phyloP scores from a whole-genome alignment of 768 basidiomycete species.

The Pholiota microspora region DNA sequence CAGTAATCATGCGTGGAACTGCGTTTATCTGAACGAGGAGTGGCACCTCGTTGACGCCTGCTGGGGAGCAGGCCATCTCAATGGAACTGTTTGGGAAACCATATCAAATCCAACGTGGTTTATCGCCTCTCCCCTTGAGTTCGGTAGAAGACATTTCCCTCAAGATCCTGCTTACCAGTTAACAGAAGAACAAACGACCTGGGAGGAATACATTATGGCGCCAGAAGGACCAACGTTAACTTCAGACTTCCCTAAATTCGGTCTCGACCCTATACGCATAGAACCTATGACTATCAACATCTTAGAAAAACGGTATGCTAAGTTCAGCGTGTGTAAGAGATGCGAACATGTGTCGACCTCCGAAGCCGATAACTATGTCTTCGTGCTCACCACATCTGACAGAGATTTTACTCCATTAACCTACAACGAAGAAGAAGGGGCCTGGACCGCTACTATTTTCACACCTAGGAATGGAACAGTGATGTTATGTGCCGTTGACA shows the following conservation, averaged over 20 bases:
- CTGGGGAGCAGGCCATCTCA: slow-evolving; percentile 47
- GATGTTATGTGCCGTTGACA: slow-evolving; percentile 32
- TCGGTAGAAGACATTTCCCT: slow-evolving; percentile 43
- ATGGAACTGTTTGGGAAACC: slow-evolving; percentile 30
- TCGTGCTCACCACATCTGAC: slow-evolving; percentile 32
- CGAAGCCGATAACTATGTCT: slow-evolving; percentile 40
- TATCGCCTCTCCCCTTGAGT: slow-evolving; percentile 38
- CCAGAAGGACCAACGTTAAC: slow-evolving; percentile 37
- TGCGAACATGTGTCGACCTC: slow-evolving; percentile 46
- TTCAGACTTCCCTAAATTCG: slow-evolving; percentile 31
- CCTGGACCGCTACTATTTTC: slow-evolving; percentile 38
- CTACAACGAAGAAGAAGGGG: slow-evolving; percentile 34
- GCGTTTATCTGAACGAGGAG: slow-evolving; percentile 39
- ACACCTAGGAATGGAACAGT: slow-evolving; percentile 33
- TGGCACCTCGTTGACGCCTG: slow-evolving; percentile 48
- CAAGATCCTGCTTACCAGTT: slow-evolving; percentile 42
- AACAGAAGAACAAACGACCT: slow-evolving; percentile 34
- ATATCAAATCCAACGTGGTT: slow-evolving; percentile 42
- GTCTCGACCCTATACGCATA: slow-evolving; percentile 30
- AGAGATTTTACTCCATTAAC: slow-evolving; percentile 32
- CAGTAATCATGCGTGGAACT: slow-evolving; percentile 50
- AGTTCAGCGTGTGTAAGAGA: slow-evolving; percentile 40
- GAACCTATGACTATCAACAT: slow-evolving; percentile 34
- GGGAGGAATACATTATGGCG: slow-evolving; percentile 45
- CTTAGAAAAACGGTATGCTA: slow-evolving; percentile 30